Evolutionary conservation across 768 basidiomycete genomes (phyloP).

Genomic region (Boletus rubescentipes): DNA sequence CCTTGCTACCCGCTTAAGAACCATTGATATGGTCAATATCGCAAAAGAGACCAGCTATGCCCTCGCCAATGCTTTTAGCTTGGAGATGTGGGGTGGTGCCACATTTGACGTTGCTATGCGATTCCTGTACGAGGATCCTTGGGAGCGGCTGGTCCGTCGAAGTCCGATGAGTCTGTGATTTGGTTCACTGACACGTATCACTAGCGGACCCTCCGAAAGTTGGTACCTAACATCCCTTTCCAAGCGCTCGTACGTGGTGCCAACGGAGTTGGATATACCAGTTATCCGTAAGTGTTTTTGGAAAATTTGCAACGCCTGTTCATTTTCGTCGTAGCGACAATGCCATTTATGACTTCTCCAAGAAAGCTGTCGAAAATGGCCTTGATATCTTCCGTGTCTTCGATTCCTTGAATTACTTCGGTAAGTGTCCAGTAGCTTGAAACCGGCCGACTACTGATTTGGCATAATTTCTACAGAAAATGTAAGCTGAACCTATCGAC

Average conservation of each 20-base stretch:
- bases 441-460: slow-evolving; percentile 2
- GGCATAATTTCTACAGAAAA: slow-evolving; percentile 52
- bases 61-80: slow-evolving; percentile 89
- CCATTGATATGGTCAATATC: slow-evolving; percentile 97
- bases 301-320: neutral
- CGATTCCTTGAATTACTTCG: slow-evolving; percentile 98
- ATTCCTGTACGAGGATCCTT: slow-evolving; percentile 99
- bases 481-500: slow-evolving; percentile 38
- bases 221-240: slow-evolving; percentile 98
- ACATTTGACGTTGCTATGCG: slow-evolving; percentile 99
- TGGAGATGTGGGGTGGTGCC: slow-evolving; percentile 99
- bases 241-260: slow-evolving; percentile 98
- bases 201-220: slow-evolving; percentile 85
- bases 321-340: slow-evolving; percentile 65
- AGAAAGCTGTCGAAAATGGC: slow-evolving; percentile 99
- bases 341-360: slow-evolving; percentile 99
- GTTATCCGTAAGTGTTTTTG: slow-evolving; percentile 80
- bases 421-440: slow-evolving; percentile 41
- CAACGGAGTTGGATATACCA: slow-evolving; percentile 98
- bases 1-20: slow-evolving; percentile 93
- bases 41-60: slow-evolving; percentile 97
- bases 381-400: slow-evolving; percentile 99
- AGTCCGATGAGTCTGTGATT: neutral
- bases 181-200: slow-evolving; percentile 12
- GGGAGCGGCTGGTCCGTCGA: slow-evolving; percentile 85